Percentiles rank a stretch among this genome's conserved stretches.
phyloP scores from a whole-genome alignment of 2,329 filamentous ascomycete genomes.

The Xylariaceae sp. region DNA sequence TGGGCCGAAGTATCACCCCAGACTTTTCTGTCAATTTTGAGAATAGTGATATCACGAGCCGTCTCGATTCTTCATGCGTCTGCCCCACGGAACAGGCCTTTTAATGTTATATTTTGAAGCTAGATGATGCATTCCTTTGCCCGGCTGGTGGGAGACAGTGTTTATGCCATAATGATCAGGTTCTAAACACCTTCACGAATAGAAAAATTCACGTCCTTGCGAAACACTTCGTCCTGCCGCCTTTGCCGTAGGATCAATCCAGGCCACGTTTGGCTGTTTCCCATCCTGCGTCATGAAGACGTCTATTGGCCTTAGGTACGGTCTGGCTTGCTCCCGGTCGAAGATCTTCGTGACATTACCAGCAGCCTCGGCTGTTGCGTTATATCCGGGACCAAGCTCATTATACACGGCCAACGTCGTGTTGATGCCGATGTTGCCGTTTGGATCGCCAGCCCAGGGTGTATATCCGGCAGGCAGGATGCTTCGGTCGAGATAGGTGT shows the following conservation, averaged over 20 bases:
- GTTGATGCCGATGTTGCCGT: conserved; percentile 15
- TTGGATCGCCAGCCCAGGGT: conserved; percentile 38
- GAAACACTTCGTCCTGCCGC: not conserved
- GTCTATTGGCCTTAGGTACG: conserved; percentile 18
- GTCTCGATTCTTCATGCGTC: too few relatives aligned
- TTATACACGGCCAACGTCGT: conserved; percentile 22
- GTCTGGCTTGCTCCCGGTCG: conserved; percentile 8
- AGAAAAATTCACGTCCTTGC: not conserved
- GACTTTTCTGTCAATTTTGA: too few relatives aligned
- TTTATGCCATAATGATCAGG: not conserved
- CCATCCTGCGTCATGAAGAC: conserved; percentile 21
- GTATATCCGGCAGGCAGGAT: conserved; percentile 54
- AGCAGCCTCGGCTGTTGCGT: conserved; percentile 17
- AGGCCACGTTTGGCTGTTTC: conserved; percentile 17
- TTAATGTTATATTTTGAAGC: not conserved
- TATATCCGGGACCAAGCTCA: conserved; percentile 19
- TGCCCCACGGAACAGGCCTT: not conserved
- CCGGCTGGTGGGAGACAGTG: not conserved
- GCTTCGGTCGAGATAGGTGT: conserved; percentile 51
- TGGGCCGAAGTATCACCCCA: too few relatives aligned
- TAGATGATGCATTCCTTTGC: not conserved
- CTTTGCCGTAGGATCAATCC: conserved; percentile 18
- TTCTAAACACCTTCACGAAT: not conserved
- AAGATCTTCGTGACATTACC: conserved; percentile 19
- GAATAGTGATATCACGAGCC: too few relatives aligned